phyloP scores from a whole-genome alignment of 2,329 filamentous ascomycete genomes.

The Pyrenophora graminea region DNA sequence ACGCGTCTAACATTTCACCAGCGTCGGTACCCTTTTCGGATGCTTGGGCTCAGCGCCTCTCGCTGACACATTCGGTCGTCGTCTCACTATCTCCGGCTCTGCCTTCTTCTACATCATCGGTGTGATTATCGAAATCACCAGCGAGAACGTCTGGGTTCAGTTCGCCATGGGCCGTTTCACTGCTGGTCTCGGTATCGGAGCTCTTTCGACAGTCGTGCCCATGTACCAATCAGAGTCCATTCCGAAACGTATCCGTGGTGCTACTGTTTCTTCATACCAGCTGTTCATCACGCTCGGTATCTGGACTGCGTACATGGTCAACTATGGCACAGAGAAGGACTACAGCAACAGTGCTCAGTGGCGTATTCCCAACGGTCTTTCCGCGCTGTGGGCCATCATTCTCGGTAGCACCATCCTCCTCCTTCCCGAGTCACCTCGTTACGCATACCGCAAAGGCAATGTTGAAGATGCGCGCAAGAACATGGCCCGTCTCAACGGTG shows the following conservation, averaged over 20 bases:
- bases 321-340: conserved; percentile 63
- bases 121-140: conserved; percentile 68
- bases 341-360: conserved; percentile 58
- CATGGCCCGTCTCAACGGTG: conserved; percentile 60
- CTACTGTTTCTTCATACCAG: conserved; percentile 67
- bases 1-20: conserved; percentile 14
- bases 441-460: conserved; percentile 59
- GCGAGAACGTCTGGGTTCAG: conserved; percentile 62
- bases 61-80: conserved; percentile 65
- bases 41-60: conserved; percentile 63
- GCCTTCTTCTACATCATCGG: conserved; percentile 67
- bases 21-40: conserved; percentile 73
- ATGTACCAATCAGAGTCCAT: conserved; percentile 71
- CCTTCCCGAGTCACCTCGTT: conserved; percentile 62
- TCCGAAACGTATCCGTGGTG: conserved; percentile 66
- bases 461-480: conserved; percentile 57
- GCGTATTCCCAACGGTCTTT: conserved; percentile 67
- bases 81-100: conserved; percentile 63
- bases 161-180: conserved; percentile 66
- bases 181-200: conserved; percentile 68
- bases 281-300: conserved; percentile 72
- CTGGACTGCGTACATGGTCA: conserved; percentile 57
- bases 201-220: conserved; percentile 61
- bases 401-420: conserved; percentile 59
- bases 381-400: conserved; percentile 60